A percentile compares a stretch with the other conserved stretches of the same genome.
These are phyloP conservation scores for Plasmodium blacklocki DNA, from an alignment of 169 alveolate species.

Conservation along the genomic window DNA sequence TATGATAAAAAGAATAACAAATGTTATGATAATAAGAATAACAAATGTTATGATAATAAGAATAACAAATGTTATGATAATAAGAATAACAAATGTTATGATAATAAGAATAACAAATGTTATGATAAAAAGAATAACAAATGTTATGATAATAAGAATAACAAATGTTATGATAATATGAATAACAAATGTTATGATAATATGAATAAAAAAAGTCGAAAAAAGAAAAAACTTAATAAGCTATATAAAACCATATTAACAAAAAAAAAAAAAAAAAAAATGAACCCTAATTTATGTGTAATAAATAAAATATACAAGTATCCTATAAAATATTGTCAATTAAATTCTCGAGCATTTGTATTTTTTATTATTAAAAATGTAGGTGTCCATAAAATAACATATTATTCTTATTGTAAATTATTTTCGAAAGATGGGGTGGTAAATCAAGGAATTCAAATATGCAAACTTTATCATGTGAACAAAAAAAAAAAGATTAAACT, in stretches of 20 bases:
- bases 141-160: background rate
- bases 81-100: background rate
- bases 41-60: background rate
- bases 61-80: background rate
- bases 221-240: background rate
- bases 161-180: background rate
- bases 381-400: background rate
- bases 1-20: background rate
- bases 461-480: slow-evolving; percentile 12
- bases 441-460: slow-evolving; percentile 60
- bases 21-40: background rate
- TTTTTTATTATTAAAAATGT: slow-evolving; percentile 27
- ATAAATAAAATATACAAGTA: slow-evolving; percentile 2
- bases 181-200: background rate
- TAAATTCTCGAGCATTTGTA: slow-evolving; percentile 15
- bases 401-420: slow-evolving; percentile 17
- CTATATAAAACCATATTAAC: slow-evolving; percentile 3
- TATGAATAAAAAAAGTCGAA: background rate
- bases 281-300: background rate
- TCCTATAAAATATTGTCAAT: slow-evolving; percentile 30
- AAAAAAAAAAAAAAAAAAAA: background rate
- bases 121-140: background rate
- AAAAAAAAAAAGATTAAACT: slow-evolving; percentile 1
- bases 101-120: background rate
- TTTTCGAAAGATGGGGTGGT: slow-evolving; percentile 16